phyloP scores from a whole-genome alignment of 306 rosid genomes.

The Luffa aegyptiaca region DNA sequence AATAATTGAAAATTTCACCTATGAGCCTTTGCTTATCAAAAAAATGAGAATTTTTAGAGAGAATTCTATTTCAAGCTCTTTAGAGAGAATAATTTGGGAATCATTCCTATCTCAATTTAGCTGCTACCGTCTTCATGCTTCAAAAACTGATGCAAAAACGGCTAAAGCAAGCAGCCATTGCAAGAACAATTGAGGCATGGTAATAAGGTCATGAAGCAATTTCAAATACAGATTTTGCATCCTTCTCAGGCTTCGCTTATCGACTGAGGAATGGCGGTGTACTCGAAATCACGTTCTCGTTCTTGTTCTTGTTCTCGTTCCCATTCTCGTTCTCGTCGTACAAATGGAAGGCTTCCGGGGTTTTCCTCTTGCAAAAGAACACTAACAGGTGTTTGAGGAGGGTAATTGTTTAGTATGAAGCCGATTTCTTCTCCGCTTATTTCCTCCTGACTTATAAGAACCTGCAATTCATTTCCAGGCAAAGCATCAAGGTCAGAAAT shows the following conservation, averaged over 20 bases:
- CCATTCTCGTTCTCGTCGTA: slow-evolving; percentile 31
- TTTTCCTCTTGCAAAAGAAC: slow-evolving; percentile 57
- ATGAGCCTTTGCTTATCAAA: not conserved
- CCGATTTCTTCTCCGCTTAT: slow-evolving; percentile 72
- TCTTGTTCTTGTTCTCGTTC: slow-evolving; percentile 21
- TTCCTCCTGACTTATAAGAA: slow-evolving; percentile 64
- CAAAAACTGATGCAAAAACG: not conserved
- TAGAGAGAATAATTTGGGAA: not conserved
- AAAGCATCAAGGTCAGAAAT: not conserved
- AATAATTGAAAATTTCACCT: not conserved
- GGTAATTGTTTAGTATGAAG: slow-evolving; percentile 64
- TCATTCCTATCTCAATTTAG: not conserved
- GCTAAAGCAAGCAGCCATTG: not conserved
- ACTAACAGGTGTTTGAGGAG: slow-evolving; percentile 62
- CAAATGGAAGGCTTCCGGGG: slow-evolving; percentile 54
- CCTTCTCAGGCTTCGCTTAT: slow-evolving; percentile 29
- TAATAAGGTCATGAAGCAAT: not conserved
- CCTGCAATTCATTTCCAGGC: slow-evolving; percentile 31
- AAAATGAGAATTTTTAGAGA: not conserved
- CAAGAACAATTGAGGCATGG: not conserved
- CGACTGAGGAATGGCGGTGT: slow-evolving; percentile 33
- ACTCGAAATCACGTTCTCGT: slow-evolving; percentile 29
- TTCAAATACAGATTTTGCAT: not conserved
- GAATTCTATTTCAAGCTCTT: not conserved
- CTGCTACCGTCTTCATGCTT: not conserved